Evolutionary conservation across 2,329 filamentous ascomycete genomes (phyloP), one percentile per base, ranked within the genome.

Genomic region (Cladobotryum mycophilum): DNA sequence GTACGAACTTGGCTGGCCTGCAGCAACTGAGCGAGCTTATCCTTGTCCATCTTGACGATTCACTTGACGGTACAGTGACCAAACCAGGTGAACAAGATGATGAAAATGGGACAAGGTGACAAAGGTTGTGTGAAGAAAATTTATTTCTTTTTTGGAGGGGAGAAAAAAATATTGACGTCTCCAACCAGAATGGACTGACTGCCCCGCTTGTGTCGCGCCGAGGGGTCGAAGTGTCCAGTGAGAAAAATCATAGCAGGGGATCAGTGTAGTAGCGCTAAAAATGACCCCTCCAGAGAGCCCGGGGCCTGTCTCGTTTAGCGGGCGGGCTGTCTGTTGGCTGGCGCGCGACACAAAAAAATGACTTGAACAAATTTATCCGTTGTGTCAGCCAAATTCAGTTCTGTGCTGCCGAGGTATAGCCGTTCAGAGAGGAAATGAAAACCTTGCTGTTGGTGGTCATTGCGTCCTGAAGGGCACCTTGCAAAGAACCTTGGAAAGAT

Each of bases 1-100:
- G 75, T 75, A 93, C 89, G 90, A 69, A 89, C 84, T 72, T 95
- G 81, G 63, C 92, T 84, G 73, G 88, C 85, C 79, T 93, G 82
- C 67, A 96, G 82, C 73, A 96, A 83, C 75, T 86, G 80, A 60
- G 93, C 80, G 68, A 96, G 90, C 73, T 87, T 83, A 70, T 89
- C 84, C 64, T 72, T 73, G 58, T 74, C 71, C 70, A 73, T 73
- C 52, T 51, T 65, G 55, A 61, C 53, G 52, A 57, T 47, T 51
- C 49, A 45, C 53, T 47, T 46, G 38, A 36, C 64, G 66, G 60
- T 56, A 60, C 53, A 57, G 62, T 18, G 36, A 54, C 53, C 52
- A 30, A 58, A 55, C 47, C 45, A 55, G 20, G 52, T 58, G 41
- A 46, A 46, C 53, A 48, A 48, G 47, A 49, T 45, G 37, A 50